Evolutionary conservation across 345 rosid species (phyloP), one percentile per base, ranked within the genome.

Genomic region (Populus simonii): DNA sequence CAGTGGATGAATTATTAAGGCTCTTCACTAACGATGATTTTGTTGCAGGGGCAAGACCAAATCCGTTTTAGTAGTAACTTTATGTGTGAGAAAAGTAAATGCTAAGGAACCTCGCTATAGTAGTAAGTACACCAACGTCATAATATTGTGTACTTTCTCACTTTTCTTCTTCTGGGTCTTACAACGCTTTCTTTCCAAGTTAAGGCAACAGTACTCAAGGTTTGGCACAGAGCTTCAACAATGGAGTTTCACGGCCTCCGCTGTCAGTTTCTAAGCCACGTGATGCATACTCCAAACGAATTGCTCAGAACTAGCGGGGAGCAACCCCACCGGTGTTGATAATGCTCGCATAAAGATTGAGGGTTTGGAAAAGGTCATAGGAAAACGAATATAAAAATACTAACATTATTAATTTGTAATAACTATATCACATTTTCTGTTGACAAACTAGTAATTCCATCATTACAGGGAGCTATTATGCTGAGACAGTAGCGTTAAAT

Each of bases 51-150:
- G 27, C 63, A 61, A 43, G 35, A 43, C 18, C 16, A 18, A 47
- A 29, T 65, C 68, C 13, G 27, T 59, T 63, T 82, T 12, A 82
- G 51, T 68, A 78, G 76, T 70, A 53, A 73, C 89, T 85, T 87
- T 84, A 76, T 85, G 86, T 71, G 83, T 81, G 86, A 76, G 90
- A 87, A 76, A 87, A 87, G 90, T 87, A 84, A 78, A 78, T 75
- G 12, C 80, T 22, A 89, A 87, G 92, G 61, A 74, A 89, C 59
- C 66, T 41, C 5, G 33, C 53, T 31, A 59, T 47, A 23, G 8
- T 2, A 62, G 35, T 74, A 43, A 74, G 17, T 43, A 49, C 73
- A 41, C 2, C 70, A 74, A 66, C 43, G 65, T 66, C 43, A 29
- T 66, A 18, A 12, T 43, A 38, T 36, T 71, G 66, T 73, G 70